These are phyloP conservation scores for Curvularia hawaiiensis DNA, from an alignment of 2,329 filamentous ascomycete species.

Conservation along the genomic window DNA sequence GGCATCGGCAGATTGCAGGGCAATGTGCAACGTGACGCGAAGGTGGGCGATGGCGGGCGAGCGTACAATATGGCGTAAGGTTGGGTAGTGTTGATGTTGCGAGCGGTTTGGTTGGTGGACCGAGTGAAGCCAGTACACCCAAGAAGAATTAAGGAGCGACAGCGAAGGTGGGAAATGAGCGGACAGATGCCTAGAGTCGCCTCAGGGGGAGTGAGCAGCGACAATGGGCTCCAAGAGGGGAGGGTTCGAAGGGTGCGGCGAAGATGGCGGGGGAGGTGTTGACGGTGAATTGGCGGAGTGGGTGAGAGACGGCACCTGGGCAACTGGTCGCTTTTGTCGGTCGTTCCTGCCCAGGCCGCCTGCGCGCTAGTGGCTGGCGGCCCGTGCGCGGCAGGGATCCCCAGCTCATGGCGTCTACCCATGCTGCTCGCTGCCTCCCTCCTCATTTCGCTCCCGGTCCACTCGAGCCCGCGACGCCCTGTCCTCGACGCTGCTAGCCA, in stretches of 20 bases:
- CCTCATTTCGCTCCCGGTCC: conserved; percentile 19
- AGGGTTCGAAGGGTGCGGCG: conserved; percentile 21
- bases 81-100: conserved; percentile 11
- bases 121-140: conserved; percentile 46
- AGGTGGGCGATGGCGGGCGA: conserved; percentile 3
- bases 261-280: conserved; percentile 26
- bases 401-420: conserved; percentile 11
- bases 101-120: conserved; percentile 26
- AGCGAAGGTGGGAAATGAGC: conserved; percentile 36
- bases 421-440: conserved; percentile 17
- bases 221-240: conserved; percentile 40
- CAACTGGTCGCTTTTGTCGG: conserved; percentile 29
- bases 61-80: conserved; percentile 33
- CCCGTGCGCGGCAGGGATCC: conserved; percentile 14
- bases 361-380: conserved; percentile 8
- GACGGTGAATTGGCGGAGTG: conserved; percentile 31
- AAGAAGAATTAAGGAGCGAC: conserved; percentile 45
- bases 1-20: conserved; percentile 33
- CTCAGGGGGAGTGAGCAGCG: conserved; percentile 35
- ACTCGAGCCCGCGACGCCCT: conserved; percentile 8
- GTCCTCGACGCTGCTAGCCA: conserved; percentile 4
- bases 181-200: conserved; percentile 45
- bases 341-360: conserved; percentile 21
- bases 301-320: conserved; percentile 27
- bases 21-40: conserved; percentile 10